These are phyloP conservation scores for Colletotrichum sansevieriae DNA, from an alignment of 2,329 filamentous ascomycete genomes.

Conservation along the genomic window DNA sequence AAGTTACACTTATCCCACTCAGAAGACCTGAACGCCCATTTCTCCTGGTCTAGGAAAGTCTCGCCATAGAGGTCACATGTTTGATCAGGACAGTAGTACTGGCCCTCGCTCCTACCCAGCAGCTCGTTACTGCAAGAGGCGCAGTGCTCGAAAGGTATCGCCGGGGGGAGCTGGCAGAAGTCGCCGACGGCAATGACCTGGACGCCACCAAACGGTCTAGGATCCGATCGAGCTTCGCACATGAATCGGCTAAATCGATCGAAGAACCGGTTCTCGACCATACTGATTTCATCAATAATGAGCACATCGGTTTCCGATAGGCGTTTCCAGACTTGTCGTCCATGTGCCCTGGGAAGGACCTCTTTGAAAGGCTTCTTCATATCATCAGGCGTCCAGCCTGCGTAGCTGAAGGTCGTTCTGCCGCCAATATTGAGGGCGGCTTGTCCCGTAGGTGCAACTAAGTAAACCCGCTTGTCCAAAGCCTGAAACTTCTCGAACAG, in stretches of 20 bases:
- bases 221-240: neutral
- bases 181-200: slow-evolving; percentile 26
- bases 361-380: neutral
- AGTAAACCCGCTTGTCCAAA: slow-evolving; percentile 49
- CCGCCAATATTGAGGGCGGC: slow-evolving; percentile 70
- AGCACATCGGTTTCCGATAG: slow-evolving; percentile 64
- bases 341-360: neutral
- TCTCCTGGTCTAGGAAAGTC: slow-evolving; percentile 57
- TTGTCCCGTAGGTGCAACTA: slow-evolving; percentile 71
- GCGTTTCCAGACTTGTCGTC: slow-evolving; percentile 51
- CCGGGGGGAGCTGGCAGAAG: slow-evolving; percentile 23
- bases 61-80: neutral
- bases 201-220: neutral
- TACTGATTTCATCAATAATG: slow-evolving; percentile 76
- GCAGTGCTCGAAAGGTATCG: neutral
- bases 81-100: neutral
- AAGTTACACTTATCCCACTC: slow-evolving; percentile 70
- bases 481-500: neutral
- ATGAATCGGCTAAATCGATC: slow-evolving; percentile 67
- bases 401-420: slow-evolving; percentile 68
- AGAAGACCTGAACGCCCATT: slow-evolving; percentile 71
- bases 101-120: neutral
- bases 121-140: neutral
- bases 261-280: slow-evolving; percentile 75
- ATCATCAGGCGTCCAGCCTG: slow-evolving; percentile 62